Base-by-base conservation (phyloP, 208 protist species). In the Trypanosoma melophagium region DNA sequence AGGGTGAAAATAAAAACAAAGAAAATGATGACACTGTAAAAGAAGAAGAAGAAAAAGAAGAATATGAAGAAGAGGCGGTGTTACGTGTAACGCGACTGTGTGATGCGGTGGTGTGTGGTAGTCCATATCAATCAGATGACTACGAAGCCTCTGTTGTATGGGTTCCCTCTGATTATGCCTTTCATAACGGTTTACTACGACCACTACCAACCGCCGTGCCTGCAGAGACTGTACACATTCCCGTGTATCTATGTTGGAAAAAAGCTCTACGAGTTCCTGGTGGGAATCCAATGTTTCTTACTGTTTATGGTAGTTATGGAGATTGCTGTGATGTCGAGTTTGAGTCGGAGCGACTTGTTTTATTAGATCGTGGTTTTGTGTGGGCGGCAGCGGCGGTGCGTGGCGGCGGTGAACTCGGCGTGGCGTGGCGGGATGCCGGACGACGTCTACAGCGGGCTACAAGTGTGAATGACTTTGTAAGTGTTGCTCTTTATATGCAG, bases 371-470 rank as follows among this genome's bases (percentile, higher is more conserved):
- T 19, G 94, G 90, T 40, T 74, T 95, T 45, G 68, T 95, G 2
- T 94, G 78, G 76, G 86, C 71, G 14, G 79, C 79, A 24, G 90
- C 89, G 9, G 72, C 66, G 10, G 81, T 97, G 53, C 81, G 94
- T 22, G 94, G 94, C n/a, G 94, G 94, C 13, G 89, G 88, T 13
- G 92, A 97, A 68, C 81, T 93, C 24, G 94, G 94, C 16, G 81
- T 81, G 16, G 42, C 67, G 10, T 94, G 84, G 84, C 83, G 80
- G 24, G 76, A 91, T 49, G 81, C 79, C 3, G 87, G 84, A 13
- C 71, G 84, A 21, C 60, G 66, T 54, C 47, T 79, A 28, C 84
- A 89, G 63, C 84, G 82, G 24, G 76, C 60, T 47, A 96, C 90
- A 31, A 81, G 87, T 10, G 89, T 96, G 19, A 88, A 80, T 49